Conservation (phyloP, 177 flowering plant genomes). For the Vitis hybrid region DNA sequence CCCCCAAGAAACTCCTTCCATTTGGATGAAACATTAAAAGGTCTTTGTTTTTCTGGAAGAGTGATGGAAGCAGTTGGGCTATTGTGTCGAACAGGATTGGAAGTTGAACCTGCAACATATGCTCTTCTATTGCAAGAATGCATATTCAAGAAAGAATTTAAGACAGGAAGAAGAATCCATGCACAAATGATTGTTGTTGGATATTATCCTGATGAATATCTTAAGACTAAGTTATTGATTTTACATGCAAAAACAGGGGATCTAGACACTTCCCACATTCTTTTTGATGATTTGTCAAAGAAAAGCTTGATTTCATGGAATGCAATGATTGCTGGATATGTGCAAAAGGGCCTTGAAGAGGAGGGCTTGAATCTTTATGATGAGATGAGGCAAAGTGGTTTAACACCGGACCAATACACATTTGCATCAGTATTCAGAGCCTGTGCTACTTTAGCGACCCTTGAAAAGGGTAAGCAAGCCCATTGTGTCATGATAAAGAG, state of each 20-base stretch:
- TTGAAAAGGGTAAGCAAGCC: slow-evolving; percentile 66
- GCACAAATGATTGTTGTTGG: slow-evolving; percentile 73
- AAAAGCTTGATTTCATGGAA: slow-evolving; percentile 72
- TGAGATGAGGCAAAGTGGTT: slow-evolving; percentile 53
- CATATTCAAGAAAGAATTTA: slow-evolving; percentile 53
- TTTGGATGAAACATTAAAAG: slow-evolving; percentile 47
- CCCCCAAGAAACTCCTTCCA: slow-evolving; percentile 11
- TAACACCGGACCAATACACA: slow-evolving; percentile 73
- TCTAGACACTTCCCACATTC: slow-evolving; percentile 42
- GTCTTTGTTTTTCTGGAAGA: slow-evolving; percentile 61
- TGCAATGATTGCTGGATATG: slow-evolving; percentile 72
- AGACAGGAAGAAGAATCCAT: slow-evolving; percentile 58
- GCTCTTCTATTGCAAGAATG: slow-evolving; percentile 80
- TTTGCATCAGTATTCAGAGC: slow-evolving; percentile 81
- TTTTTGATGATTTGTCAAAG: slow-evolving; percentile 40
- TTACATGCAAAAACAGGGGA: slow-evolving; percentile 66
- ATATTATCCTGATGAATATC: slow-evolving; percentile 47
- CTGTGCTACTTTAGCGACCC: slow-evolving; percentile 58
- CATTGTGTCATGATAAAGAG: slow-evolving; percentile 73
- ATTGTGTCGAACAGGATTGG: slow-evolving; percentile 41
- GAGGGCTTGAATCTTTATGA: slow-evolving; percentile 51
- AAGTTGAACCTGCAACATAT: slow-evolving; percentile 47
- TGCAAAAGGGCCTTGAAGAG: slow-evolving; percentile 62
- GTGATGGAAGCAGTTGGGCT: slow-evolving; percentile 57
- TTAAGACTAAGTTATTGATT: slow-evolving; percentile 64